Conservation (phyloP, 1,139 yeast genomes). For the Spathaspora sp. region DNA sequence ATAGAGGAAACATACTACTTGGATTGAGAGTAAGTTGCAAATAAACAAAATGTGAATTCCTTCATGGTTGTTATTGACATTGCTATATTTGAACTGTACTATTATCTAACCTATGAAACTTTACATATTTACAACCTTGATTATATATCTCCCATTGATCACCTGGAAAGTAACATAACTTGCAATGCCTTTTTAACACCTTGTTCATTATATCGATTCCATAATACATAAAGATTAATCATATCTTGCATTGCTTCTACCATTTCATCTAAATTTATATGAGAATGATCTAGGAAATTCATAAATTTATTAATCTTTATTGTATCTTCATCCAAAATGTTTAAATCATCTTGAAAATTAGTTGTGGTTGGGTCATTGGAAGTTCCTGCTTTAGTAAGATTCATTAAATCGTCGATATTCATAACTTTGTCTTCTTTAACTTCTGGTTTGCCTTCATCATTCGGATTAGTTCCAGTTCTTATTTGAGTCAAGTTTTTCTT, state of each 20-base stretch:
- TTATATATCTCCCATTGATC: neutral
- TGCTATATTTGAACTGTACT: too few relatives aligned
- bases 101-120: too few relatives aligned
- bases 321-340: conserved; percentile 36
- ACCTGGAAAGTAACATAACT: conserved; percentile 37
- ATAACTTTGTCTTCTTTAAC: conserved; percentile 14
- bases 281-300: conserved; percentile 69
- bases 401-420: conserved; percentile 44
- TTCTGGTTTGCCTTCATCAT: conserved; percentile 4
- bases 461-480: conserved; percentile 13
- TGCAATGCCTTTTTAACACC: conserved; percentile 42
- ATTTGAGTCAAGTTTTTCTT: conserved; percentile 36
- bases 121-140: neutral
- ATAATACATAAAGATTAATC: conserved; percentile 71
- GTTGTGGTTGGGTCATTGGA: neutral
- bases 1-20: too few relatives aligned
- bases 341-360: conserved; percentile 26
- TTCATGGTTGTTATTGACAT: too few relatives aligned
- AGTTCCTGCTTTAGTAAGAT: conserved; percentile 19
- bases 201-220: conserved; percentile 81
- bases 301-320: conserved; percentile 54
- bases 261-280: conserved; percentile 72
- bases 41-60: too few relatives aligned
- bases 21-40: too few relatives aligned
- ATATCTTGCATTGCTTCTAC: conserved; percentile 82